These are phyloP conservation scores for Piper longum DNA, from an alignment of 164 flowering plant genomes.

Conservation along the genomic window DNA sequence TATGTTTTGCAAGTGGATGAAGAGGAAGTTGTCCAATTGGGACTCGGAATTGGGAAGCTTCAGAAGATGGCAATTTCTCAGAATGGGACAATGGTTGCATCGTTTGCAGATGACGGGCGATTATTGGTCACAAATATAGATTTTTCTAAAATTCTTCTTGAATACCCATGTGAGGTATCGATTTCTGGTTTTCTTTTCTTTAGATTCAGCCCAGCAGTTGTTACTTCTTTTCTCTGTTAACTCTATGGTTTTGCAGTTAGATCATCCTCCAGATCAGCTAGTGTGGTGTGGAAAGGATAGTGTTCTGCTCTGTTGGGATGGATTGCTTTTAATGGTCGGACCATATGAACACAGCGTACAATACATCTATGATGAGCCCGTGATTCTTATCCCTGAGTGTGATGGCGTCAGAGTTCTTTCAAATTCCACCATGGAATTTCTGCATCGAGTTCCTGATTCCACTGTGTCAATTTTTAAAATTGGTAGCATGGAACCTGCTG, in stretches of 20 bases:
- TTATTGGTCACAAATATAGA: conserved; percentile 54
- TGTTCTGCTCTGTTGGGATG: conserved; percentile 91
- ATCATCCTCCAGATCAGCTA: conserved; percentile 88
- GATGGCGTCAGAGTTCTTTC: conserved; percentile 95
- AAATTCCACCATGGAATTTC: conserved; percentile 79
- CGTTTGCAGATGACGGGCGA: conserved; percentile 75
- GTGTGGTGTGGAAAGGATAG: conserved; percentile 98
- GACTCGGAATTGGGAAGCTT: conserved; percentile 49
- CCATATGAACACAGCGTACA: conserved; percentile 71
- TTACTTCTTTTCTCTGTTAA: background rate
- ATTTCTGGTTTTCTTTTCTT: background rate
- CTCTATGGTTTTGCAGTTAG: conserved; percentile 28
- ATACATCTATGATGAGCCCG: conserved; percentile 83
- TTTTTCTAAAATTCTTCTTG: conserved; percentile 36
- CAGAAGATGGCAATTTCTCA: conserved; percentile 79
- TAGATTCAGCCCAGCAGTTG: background rate
- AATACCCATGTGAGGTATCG: conserved; percentile 68
- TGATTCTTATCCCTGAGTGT: conserved; percentile 81
- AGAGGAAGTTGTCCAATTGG: conserved; percentile 45
- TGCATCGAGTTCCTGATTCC: conserved; percentile 90
- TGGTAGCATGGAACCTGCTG: conserved; percentile 89
- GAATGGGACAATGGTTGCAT: conserved; percentile 67
- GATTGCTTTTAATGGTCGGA: conserved; percentile 87
- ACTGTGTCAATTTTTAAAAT: conserved; percentile 84
- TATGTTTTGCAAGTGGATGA: conserved; percentile 55